Conservation (phyloP, 495 filamentous ascomycete species). For the Neurospora sp. region DNA sequence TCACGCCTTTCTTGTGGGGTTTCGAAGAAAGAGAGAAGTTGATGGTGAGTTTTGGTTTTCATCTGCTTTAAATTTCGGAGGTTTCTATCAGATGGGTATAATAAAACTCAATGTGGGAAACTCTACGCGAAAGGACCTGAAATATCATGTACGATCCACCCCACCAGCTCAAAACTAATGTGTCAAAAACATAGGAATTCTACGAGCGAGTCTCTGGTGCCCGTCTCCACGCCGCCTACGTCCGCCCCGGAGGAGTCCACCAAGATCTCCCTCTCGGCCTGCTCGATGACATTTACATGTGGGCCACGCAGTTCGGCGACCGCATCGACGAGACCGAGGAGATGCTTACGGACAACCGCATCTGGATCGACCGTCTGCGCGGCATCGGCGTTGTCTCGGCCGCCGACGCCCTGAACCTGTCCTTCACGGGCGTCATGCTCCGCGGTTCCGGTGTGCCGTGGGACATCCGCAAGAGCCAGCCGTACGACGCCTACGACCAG, state of each 20-base stretch:
- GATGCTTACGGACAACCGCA: constrained; percentile 96
- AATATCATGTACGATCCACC: not conserved
- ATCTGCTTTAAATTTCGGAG: not conserved
- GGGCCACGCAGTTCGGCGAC: constrained; percentile 99
- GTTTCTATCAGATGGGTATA: not conserved
- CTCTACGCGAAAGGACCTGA: not conserved
- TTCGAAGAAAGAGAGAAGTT: constrained; percentile 99
- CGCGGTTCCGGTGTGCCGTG: constrained; percentile 94
- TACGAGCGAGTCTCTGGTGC: constrained; percentile 98
- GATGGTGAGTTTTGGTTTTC: constrained; percentile 55
- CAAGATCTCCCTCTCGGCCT: constrained; percentile 92
- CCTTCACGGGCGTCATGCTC: constrained; percentile 96
- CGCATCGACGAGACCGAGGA: constrained; percentile 99
- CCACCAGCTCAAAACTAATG: not conserved
- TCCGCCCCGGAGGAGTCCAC: constrained; percentile 92
- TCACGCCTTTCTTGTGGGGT: constrained; percentile 98
- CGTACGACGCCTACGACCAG: constrained; percentile 94
- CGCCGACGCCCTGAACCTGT: constrained; percentile 87
- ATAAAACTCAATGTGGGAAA: not conserved
- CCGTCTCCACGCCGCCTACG: constrained; percentile 95
- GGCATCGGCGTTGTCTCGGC: constrained; percentile 87
- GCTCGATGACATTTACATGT: constrained; percentile 98
- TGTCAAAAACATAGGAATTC: constrained; percentile 64
- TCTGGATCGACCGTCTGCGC: constrained; percentile 90
- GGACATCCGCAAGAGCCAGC: constrained; percentile 91